Evolutionary conservation across 495 filamentous ascomycete genomes (phyloP).

Genomic region (Aspergillus sclerotioniger): DNA sequence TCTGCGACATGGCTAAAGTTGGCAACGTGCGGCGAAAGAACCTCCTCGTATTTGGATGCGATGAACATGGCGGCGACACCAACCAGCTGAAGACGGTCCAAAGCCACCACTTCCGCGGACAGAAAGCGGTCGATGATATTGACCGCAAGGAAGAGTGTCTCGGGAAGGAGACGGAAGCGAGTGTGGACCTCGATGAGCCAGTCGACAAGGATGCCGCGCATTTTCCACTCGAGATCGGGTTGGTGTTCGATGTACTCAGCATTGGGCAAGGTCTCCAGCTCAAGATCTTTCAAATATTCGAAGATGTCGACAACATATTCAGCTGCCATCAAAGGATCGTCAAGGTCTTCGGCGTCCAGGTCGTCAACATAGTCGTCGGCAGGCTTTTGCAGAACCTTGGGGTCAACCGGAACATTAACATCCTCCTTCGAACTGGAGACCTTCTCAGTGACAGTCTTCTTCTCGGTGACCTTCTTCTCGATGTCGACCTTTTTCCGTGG

Average conservation of each 20-base stretch:
- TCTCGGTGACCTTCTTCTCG: slow-evolving; percentile 48
- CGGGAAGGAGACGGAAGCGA: slow-evolving; percentile 93
- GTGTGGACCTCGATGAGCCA: slow-evolving; percentile 99
- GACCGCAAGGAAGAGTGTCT: slow-evolving; percentile 93
- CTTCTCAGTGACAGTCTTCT: slow-evolving; percentile 20
- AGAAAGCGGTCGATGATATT: slow-evolving; percentile 99
- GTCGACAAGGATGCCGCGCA: slow-evolving; percentile 94
- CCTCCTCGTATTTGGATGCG: slow-evolving; percentile 97
- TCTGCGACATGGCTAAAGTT: slow-evolving; percentile 97
- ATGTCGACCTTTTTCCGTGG: slow-evolving; percentile 52
- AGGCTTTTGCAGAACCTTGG: slow-evolving; percentile 32
- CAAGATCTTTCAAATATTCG: slow-evolving; percentile 88
- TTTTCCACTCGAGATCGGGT: slow-evolving; percentile 95
- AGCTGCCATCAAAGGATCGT: slow-evolving; percentile 95
- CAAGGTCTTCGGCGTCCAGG: slow-evolving; percentile 81
- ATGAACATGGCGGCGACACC: slow-evolving; percentile 99
- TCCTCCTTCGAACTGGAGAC: slow-evolving; percentile 18
- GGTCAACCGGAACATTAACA: slow-evolving; percentile 29
- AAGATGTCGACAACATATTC: slow-evolving; percentile 98
- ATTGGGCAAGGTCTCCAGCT: slow-evolving; percentile 80
- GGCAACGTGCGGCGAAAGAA: slow-evolving; percentile 90
- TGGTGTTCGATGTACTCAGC: slow-evolving; percentile 92
- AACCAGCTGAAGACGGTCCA: slow-evolving; percentile 93
- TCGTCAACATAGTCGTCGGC: slow-evolving; percentile 55
- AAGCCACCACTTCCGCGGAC: slow-evolving; percentile 85